A percentile compares a stretch with the other conserved stretches of the same genome.
phyloP scores from a whole-genome alignment of 2,329 filamentous ascomycete species.

The Ophiostoma tasmaniense region DNA sequence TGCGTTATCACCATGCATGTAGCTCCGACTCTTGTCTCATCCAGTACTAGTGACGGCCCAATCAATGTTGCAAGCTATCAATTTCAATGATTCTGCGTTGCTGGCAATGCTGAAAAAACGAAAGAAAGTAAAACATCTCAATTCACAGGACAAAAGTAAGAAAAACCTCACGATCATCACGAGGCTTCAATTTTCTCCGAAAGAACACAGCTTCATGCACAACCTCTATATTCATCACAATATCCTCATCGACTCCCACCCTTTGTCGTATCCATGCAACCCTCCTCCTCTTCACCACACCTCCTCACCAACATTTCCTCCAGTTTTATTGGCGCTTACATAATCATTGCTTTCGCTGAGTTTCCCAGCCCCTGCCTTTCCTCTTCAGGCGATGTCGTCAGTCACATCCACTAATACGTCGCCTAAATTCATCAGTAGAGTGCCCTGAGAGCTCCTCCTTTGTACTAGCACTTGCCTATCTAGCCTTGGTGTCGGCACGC shows the following conservation, averaged over 20 bases:
- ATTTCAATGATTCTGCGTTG: neutral
- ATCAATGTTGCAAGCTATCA: neutral
- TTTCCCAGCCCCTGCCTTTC: neutral
- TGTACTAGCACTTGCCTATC: neutral
- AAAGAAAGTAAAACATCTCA: neutral
- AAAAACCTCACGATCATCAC: neutral
- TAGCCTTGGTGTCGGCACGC: neutral
- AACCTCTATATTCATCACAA: no score
- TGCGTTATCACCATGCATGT: neutral
- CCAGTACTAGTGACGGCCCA: neutral
- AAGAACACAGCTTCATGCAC: neutral
- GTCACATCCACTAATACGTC: neutral
- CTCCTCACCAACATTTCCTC: neutral
- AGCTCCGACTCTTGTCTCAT: neutral
- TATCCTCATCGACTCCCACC: neutral
- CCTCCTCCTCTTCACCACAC: neutral
- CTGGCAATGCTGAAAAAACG: neutral
- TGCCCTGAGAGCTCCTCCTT: neutral
- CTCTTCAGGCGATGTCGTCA: constrained; percentile 3
- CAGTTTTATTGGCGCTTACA: neutral
- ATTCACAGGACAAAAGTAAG: no score
- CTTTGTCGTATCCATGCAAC: neutral
- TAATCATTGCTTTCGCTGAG: neutral
- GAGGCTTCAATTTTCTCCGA: neutral
- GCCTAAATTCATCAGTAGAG: neutral